Base-by-base conservation (phyloP, 2,329 filamentous ascomycete genomes). In the Xylariaceae sp. region DNA sequence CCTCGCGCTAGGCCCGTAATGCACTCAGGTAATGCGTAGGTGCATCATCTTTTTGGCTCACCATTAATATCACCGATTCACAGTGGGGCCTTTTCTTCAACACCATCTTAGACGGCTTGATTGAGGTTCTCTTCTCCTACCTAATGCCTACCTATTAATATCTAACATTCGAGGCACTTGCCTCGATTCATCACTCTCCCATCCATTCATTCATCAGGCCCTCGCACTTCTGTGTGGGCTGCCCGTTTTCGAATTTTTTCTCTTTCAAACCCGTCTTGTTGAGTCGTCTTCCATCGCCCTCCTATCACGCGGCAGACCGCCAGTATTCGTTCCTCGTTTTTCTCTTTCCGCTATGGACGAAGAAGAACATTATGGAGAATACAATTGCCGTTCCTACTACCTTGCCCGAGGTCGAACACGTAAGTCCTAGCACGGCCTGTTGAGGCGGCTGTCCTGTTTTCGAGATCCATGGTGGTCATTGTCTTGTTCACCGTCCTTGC, bases 401-500 rank as follows among this genome's bases (percentile, higher is more conserved):
- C 60, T 61, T 69, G 48, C 66, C 65, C 59, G 68, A 69, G 64
- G 67, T 69, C 51, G 68, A 68, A 57, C 59, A 65, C 35, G 68
- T 70, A 64, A 66, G 67, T 65, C 41, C 34, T 41, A 7, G 37
- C 11, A 10, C 37, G 8, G 37, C 9, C 37, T 41, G 37, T 41
- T 41, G 9, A 10, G 37, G 37, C 37, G 8, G 9, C 8, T 9
- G 37, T 13, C 8, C 37, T 34, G 3, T 53, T 39, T 44, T 10
- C 4, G 51, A 13, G 10, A 30, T 30, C 23, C 23, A 30, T 30
- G 23, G 23, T 30, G 23, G 23, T 5, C 23, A 30, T 30, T 30
- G 23, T 30, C 23, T 30, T 30, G 23, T 30, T 4, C 23, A 30
- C 5, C 23, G 23, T 30, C 23, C 23, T 30, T 5, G 23, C 23